phyloP scores from a whole-genome alignment of 352 stramenopile species.

The Phytophthora megakarya region DNA sequence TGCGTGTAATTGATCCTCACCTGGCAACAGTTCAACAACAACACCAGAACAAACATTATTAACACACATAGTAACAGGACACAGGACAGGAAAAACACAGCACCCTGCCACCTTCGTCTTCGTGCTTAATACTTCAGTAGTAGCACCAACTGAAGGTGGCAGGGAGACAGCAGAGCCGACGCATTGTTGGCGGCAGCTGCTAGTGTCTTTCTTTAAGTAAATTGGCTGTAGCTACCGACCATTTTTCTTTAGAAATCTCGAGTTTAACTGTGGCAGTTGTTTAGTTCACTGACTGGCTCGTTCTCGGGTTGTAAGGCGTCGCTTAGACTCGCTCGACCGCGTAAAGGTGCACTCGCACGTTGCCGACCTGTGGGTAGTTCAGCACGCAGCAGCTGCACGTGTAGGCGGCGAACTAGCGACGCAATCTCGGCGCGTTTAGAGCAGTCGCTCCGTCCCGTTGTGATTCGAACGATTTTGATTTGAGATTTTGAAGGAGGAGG shows the following conservation, averaged over 20 bases:
- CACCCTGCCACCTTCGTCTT: conserved; percentile 8
- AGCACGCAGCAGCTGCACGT: background rate
- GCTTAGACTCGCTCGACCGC: background rate
- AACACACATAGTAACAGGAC: conserved; percentile 8
- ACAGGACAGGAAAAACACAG: conserved; percentile 5
- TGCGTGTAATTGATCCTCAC: conserved; percentile 52
- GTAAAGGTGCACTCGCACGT: background rate
- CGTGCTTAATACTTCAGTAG: too few species aligned
- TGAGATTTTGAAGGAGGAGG: conserved; percentile 14
- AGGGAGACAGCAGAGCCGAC: conserved; percentile 13
- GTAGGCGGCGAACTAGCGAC: background rate
- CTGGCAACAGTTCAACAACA: conserved; percentile 43
- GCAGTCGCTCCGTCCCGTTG: conserved; percentile 3
- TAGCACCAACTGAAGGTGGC: conserved; percentile 4
- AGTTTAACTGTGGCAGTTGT: conserved; percentile 12
- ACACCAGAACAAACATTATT: conserved; percentile 23
- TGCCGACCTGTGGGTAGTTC: background rate
- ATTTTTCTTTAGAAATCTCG: conserved; percentile 20
- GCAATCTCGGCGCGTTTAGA: background rate
- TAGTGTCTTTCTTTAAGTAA: conserved; percentile 13
- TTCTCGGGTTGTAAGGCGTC: background rate
- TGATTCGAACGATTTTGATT: conserved; percentile 10
- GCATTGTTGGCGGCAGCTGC: conserved; percentile 4
- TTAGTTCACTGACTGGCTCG: background rate
- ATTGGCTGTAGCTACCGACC: conserved; percentile 21